These are phyloP conservation scores for Nemania sp. DNA, from an alignment of 2,329 filamentous ascomycete genomes.

Conservation along the genomic window DNA sequence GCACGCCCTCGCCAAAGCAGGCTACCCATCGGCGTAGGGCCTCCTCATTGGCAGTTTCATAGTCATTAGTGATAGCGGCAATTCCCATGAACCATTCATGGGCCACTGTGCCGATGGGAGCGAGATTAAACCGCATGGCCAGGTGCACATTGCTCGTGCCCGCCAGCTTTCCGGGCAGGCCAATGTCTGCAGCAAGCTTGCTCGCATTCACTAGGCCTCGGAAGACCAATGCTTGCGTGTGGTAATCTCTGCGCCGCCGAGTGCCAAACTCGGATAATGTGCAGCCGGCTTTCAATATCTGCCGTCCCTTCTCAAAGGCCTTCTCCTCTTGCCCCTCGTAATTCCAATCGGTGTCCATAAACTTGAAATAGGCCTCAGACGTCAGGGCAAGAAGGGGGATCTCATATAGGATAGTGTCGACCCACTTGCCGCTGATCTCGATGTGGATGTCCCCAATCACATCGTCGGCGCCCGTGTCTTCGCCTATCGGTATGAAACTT, in stretches of 20 bases:
- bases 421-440: slow-evolving; percentile 79
- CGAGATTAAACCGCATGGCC: slow-evolving; percentile 86
- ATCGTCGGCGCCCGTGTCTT: slow-evolving; percentile 63
- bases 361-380: slow-evolving; percentile 96
- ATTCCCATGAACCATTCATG: slow-evolving; percentile 99
- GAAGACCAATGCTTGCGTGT: slow-evolving; percentile 91
- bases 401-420: slow-evolving; percentile 96
- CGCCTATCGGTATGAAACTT: slow-evolving; percentile 61
- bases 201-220: slow-evolving; percentile 80
- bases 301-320: slow-evolving; percentile 78
- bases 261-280: slow-evolving; percentile 94
- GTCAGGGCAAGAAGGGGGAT: slow-evolving; percentile 90
- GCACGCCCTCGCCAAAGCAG: slow-evolving; percentile 82
- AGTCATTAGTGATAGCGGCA: slow-evolving; percentile 86
- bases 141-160: slow-evolving; percentile 97
- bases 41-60: slow-evolving; percentile 79
- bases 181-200: slow-evolving; percentile 67
- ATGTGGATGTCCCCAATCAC: slow-evolving; percentile 77
- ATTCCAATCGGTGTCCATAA: slow-evolving; percentile 91
- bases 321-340: slow-evolving; percentile 85
- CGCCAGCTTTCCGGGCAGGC: slow-evolving; percentile 71
- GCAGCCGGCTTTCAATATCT: slow-evolving; percentile 79
- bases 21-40: slow-evolving; percentile 87
- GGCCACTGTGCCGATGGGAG: slow-evolving; percentile 84
- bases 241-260: slow-evolving; percentile 85